Evolutionary conservation across 2,329 filamentous ascomycete genomes (phyloP).

Genomic region (Ophiostoma angusticollis): DNA sequence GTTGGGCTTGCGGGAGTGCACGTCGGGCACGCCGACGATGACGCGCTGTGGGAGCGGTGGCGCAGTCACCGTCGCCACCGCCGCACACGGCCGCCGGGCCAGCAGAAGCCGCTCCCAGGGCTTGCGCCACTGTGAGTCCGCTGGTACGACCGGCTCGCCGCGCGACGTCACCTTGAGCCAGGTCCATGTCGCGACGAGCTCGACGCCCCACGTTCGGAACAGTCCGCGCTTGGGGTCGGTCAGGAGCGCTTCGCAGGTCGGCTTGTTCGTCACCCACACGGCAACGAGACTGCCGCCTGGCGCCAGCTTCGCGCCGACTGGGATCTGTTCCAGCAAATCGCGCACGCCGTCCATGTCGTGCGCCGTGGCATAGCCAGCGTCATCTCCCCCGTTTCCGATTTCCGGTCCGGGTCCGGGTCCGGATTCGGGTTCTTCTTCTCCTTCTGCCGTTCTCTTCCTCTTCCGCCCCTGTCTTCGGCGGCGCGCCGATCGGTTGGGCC

Average conservation of each 20-base stretch:
- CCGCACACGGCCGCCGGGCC: constrained; percentile 31
- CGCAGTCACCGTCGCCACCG: constrained; percentile 20
- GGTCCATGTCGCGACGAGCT: constrained; percentile 56
- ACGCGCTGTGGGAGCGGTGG: constrained; percentile 31
- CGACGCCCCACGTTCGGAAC: constrained; percentile 54
- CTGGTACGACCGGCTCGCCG: constrained; percentile 50
- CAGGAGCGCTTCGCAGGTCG: constrained; percentile 42
- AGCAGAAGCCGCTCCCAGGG: constrained; percentile 66
- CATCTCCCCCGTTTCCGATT: no score
- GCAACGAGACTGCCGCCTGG: constrained; percentile 48
- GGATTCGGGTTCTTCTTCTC: neutral
- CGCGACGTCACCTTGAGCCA: constrained; percentile 61
- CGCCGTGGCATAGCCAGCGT: constrained; percentile 28
- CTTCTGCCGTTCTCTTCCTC: constrained; percentile 14
- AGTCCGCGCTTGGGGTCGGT: constrained; percentile 36
- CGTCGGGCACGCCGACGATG: constrained; percentile 57
- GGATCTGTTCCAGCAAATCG: constrained; percentile 38
- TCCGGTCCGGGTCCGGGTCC: no score
- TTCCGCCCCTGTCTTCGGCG: constrained; percentile 28
- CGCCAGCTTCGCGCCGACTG: constrained; percentile 41
- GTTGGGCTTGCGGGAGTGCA: constrained; percentile 70
- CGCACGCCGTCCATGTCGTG: constrained; percentile 33
- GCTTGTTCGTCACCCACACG: constrained; percentile 68
- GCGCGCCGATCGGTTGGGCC: constrained; percentile 65
- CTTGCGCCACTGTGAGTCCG: constrained; percentile 54